A percentile compares a stretch with the other conserved stretches of the same genome.
Evolutionary conservation across 2,329 filamentous ascomycete genomes (phyloP).

Genomic region (Ophiostoma populinum): DNA sequence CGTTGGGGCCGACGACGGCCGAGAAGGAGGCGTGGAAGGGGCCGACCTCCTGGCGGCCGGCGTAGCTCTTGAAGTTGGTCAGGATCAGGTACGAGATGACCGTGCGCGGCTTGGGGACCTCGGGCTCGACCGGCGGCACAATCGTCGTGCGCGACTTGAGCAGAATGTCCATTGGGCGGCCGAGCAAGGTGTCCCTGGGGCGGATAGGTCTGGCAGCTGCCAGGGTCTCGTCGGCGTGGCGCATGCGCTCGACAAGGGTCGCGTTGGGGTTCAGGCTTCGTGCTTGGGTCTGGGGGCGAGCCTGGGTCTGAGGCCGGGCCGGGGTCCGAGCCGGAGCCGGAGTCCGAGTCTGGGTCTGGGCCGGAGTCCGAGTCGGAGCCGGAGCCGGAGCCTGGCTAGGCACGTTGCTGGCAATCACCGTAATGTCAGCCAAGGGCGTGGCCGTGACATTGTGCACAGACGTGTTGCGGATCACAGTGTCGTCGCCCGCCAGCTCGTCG

Average conservation of each 20-base stretch:
- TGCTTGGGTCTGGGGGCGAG: constrained; percentile 55
- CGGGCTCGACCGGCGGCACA: constrained; percentile 49
- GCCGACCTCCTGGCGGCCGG: constrained; percentile 83
- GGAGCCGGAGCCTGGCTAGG: too few species aligned
- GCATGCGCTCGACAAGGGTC: constrained; percentile 33
- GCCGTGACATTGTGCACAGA: constrained; percentile 1
- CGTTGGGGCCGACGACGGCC: constrained; percentile 93
- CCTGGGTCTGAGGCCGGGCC: constrained; percentile 13
- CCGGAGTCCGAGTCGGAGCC: too few species aligned
- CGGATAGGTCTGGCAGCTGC: constrained; percentile 52
- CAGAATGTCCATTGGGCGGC: constrained; percentile 87
- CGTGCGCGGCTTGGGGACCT: constrained; percentile 65
- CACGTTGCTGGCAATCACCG: too few species aligned
- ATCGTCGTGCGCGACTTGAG: constrained; percentile 63
- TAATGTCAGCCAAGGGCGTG: constrained; percentile 21
- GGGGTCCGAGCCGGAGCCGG: too few species aligned
- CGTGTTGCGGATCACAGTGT: too few species aligned
- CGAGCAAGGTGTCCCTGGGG: constrained; percentile 59
- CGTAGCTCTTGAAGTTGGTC: constrained; percentile 98
- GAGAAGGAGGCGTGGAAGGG: constrained; percentile 96
- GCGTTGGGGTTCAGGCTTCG: constrained; percentile 35
- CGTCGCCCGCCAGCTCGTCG: constrained; percentile 3
- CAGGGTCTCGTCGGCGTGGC: constrained; percentile 33
- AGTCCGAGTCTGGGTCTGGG: too few species aligned
- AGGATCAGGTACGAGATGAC: constrained; percentile 86